phyloP scores from a whole-genome alignment of 441 rosid species.

The Biscutella laevigata region DNA sequence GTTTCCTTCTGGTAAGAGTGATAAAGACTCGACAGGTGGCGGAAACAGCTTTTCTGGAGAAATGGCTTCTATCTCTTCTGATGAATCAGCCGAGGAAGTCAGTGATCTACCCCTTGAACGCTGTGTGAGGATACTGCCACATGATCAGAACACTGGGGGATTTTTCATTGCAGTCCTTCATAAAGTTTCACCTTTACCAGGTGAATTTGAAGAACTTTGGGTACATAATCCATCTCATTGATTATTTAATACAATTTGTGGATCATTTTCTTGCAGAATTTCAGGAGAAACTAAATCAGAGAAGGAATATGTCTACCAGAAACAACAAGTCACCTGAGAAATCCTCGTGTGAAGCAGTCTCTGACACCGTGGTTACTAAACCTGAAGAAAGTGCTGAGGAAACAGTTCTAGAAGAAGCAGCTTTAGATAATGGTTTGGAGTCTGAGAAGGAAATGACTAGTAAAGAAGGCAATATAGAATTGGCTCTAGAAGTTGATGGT shows the following conservation, averaged over 20 bases:
- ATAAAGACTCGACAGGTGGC: constrained; percentile 21
- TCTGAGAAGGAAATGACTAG: constrained; percentile 21
- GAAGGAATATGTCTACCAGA: constrained; percentile 20
- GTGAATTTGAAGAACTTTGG: constrained; percentile 21
- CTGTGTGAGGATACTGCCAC: constrained; percentile 90
- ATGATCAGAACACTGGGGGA: constrained; percentile 96
- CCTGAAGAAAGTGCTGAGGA: constrained; percentile 32
- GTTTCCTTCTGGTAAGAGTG: constrained; percentile 73
- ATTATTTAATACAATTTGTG: neutral
- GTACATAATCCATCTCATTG: neutral
- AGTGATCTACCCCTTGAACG: constrained; percentile 72
- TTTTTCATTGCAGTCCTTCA: constrained; percentile 84
- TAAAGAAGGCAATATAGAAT: constrained; percentile 25
- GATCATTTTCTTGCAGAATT: constrained; percentile 12
- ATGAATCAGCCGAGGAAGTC: constrained; percentile 45
- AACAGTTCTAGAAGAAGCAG: constrained; percentile 29
- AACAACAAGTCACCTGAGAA: constrained; percentile 28
- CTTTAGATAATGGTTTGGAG: constrained; percentile 31
- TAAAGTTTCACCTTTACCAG: constrained; percentile 69
- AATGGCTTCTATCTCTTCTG: constrained; percentile 11
- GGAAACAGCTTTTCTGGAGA: constrained; percentile 27
- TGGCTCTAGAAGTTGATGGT: constrained; percentile 29
- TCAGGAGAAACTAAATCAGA: constrained; percentile 35
- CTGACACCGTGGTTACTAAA: constrained; percentile 24
- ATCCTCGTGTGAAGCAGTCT: constrained; percentile 27